Percentiles rank a stretch among this genome's conserved stretches.
These are phyloP conservation scores for Herpetomonas tarakana DNA, from an alignment of 208 protist genomes.

Conservation along the genomic window DNA sequence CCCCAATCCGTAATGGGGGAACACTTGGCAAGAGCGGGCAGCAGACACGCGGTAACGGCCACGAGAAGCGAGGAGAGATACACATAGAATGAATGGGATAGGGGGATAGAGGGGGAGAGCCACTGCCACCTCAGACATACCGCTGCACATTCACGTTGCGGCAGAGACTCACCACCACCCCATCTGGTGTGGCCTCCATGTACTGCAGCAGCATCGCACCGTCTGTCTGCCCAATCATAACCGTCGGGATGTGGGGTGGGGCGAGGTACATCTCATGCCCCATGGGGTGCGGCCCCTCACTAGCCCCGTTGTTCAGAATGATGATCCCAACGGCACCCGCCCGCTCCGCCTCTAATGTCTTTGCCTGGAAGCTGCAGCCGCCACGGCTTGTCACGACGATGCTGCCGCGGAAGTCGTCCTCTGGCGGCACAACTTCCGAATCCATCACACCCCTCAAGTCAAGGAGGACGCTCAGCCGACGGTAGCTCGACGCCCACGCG, in stretches of 20 bases:
- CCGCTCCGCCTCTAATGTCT: not conserved
- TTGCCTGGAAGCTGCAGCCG: not conserved
- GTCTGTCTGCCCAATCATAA: not conserved
- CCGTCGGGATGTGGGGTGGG: not conserved
- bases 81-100: no score
- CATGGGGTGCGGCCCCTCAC: not conserved
- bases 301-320: not conserved
- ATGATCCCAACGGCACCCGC: slow-evolving; percentile 7
- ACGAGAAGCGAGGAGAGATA: no score
- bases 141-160: not conserved
- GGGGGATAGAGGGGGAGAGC: no score
- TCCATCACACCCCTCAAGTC: not conserved
- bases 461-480: not conserved
- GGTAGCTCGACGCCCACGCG: not conserved
- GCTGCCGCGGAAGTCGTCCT: not conserved
- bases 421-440: not conserved
- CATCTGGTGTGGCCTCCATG: not conserved
- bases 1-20: no score
- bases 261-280: not conserved
- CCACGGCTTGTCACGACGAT: not conserved
- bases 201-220: not conserved
- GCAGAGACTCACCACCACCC: not conserved
- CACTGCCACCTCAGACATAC: not conserved
- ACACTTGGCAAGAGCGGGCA: no score
- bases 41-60: no score